Evolutionary conservation across 352 stramenopile species (phyloP), one percentile per base, ranked within the genome.

Genomic region (Phytophthora lateralis): DNA sequence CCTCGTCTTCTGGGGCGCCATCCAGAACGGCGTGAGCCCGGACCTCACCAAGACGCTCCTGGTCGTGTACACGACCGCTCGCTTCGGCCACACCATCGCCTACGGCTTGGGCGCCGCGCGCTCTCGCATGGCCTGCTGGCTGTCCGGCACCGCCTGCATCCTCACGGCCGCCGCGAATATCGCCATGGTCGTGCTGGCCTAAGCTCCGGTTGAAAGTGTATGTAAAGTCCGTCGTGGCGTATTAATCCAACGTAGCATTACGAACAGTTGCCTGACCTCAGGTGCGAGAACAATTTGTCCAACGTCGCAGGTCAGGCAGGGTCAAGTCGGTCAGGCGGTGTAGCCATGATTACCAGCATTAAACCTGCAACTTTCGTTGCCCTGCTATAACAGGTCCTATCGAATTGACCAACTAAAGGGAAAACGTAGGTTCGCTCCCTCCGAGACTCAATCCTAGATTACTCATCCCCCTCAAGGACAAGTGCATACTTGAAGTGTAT

Each of bases 41-140:
- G 38, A 59, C 29, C 64, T 85, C 8, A 78, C 55, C 30, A 64
- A 68, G 58, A 60, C 50, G 11, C 65, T 73, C 15, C 51, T 80
- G 32, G 52, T 66, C 12, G 63, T 78, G 14, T 89, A 80, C 66
- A 76, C 79, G 0, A 48, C 73, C 24, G 59, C 61, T 10, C 79
- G 76, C 15, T 47, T 82, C 24, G 55, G 56, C 10, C 76, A 86
- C 58, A 85, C 70, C 18, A 21, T 75, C 43, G 52, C 67, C 42
- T 89, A 82, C 66, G 72, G 69, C 2, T 55, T 63, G 32, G 50
- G 54, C 9, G 57, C 72, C 12, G 69, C 50, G 18, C 38, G 43
- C 12, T 50, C 37, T 11, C 67, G 67, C 41, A 72, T 75, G 67
- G 67, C 50, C n/a, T 63, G 62, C 32, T 75, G 67, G 67, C 51